phyloP scores from a whole-genome alignment of 768 basidiomycete genomes.

The Lactarius deliciosus region DNA sequence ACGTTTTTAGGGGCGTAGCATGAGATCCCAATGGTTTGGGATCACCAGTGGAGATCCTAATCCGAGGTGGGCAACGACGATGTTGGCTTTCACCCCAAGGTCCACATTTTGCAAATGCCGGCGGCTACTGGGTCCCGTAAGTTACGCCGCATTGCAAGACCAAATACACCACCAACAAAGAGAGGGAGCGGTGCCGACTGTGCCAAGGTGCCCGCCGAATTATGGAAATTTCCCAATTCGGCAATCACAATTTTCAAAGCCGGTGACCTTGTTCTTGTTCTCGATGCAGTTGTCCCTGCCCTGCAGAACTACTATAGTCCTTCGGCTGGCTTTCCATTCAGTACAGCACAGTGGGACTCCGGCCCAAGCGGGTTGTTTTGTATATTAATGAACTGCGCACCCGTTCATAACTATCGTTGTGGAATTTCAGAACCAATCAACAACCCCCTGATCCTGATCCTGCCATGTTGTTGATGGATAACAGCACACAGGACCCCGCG shows the following conservation, averaged over 20 bases:
- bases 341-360: not conserved
- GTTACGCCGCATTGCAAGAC: not conserved
- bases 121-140: not conserved
- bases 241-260: not conserved
- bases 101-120: not conserved
- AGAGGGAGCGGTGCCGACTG: not conserved
- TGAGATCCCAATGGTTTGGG: not conserved
- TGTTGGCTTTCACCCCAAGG: not conserved
- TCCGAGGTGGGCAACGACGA: not conserved
- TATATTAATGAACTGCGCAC: not conserved
- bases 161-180: not conserved
- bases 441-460: not conserved
- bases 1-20: not conserved
- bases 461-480: not conserved
- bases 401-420: conserved; percentile 1
- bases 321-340: not conserved
- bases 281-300: not conserved
- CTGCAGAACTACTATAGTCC: not conserved
- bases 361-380: not conserved
- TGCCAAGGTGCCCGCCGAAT: not conserved
- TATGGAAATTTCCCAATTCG: not conserved
- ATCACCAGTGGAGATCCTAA: not conserved
- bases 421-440: not conserved
- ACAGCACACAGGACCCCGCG: conserved; percentile 16
- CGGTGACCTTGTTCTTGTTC: conserved; percentile 1